Conservation (phyloP, 2,329 filamentous ascomycete genomes). For the Colletotrichum gigasporum region DNA sequence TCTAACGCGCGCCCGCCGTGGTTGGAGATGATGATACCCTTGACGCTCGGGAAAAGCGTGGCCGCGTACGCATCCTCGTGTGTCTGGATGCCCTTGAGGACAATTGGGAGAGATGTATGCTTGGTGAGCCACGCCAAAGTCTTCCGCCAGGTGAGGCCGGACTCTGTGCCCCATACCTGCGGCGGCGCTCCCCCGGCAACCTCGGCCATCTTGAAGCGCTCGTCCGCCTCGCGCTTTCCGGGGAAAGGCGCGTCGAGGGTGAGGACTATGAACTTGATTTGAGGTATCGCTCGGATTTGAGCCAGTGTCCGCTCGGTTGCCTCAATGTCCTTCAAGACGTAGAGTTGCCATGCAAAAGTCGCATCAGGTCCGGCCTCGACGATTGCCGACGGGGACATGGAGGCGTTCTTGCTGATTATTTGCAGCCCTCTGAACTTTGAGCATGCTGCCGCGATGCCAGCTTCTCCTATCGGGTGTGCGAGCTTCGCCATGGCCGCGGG, state of each 20-base stretch:
- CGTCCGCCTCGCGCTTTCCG: slow-evolving; percentile 66
- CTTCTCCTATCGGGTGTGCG: slow-evolving; percentile 79
- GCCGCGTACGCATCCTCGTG: slow-evolving; percentile 53
- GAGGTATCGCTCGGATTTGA: slow-evolving; percentile 76
- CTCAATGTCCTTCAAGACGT: slow-evolving; percentile 77
- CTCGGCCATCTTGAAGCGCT: slow-evolving; percentile 60
- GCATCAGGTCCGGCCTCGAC: slow-evolving; percentile 73
- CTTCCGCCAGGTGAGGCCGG: slow-evolving; percentile 61
- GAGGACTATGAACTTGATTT: slow-evolving; percentile 52
- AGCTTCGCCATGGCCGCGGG: slow-evolving; percentile 86
- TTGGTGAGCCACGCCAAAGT: slow-evolving; percentile 58
- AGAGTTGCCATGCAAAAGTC: slow-evolving; percentile 87
- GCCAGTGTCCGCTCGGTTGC: slow-evolving; percentile 48
- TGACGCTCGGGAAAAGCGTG: slow-evolving; percentile 43
- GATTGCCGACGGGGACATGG: slow-evolving; percentile 84
- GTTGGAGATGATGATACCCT: slow-evolving; percentile 65
- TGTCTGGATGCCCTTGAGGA: slow-evolving; percentile 66
- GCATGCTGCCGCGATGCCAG: slow-evolving; percentile 78
- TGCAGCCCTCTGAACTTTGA: slow-evolving; percentile 77
- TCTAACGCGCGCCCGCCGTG: slow-evolving; percentile 67
- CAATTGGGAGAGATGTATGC: slow-evolving; percentile 57
- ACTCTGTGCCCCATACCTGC: slow-evolving; percentile 50
- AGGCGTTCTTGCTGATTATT: slow-evolving; percentile 84
- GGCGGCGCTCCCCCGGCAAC: slow-evolving; percentile 40
- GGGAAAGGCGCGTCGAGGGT: slow-evolving; percentile 43